These are phyloP conservation scores for Corymbia citriodora DNA, from an alignment of 441 rosid genomes.

Conservation along the genomic window DNA sequence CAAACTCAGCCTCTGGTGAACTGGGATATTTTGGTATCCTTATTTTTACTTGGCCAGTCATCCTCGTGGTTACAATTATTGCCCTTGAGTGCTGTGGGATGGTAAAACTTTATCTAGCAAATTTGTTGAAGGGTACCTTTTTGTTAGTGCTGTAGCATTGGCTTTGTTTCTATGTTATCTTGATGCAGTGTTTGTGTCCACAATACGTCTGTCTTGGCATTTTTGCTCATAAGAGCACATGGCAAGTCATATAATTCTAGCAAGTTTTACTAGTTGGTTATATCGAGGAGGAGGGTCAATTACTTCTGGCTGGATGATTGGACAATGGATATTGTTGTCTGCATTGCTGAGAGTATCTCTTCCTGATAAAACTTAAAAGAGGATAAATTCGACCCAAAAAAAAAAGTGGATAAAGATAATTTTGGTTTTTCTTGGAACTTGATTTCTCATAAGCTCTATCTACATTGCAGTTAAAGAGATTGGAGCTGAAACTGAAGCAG, in stretches of 20 bases:
- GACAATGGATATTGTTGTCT: neutral
- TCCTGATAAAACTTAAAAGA: neutral
- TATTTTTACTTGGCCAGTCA: neutral
- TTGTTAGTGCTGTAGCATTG: neutral
- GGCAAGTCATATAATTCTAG: neutral
- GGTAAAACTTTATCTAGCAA: neutral
- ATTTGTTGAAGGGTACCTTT: neutral
- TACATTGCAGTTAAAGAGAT: constrained; percentile 62
- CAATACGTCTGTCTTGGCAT: neutral
- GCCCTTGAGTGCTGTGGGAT: neutral
- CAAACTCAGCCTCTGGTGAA: neutral
- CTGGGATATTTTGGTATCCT: neutral
- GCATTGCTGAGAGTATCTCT: neutral
- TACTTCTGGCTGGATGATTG: neutral
- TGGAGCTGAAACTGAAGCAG: constrained; percentile 96
- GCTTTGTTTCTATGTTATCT: neutral
- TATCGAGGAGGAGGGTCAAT: neutral
- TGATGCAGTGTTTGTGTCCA: neutral
- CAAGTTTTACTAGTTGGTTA: neutral
- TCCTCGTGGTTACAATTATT: neutral
- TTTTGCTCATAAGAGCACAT: neutral
- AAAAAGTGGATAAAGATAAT: neutral
- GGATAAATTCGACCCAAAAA: rapidly evolving
- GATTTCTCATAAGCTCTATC: neutral
- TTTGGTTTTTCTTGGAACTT: neutral